Conservation (phyloP, 345 rosid species). For the Euphorbia peplus region DNA sequence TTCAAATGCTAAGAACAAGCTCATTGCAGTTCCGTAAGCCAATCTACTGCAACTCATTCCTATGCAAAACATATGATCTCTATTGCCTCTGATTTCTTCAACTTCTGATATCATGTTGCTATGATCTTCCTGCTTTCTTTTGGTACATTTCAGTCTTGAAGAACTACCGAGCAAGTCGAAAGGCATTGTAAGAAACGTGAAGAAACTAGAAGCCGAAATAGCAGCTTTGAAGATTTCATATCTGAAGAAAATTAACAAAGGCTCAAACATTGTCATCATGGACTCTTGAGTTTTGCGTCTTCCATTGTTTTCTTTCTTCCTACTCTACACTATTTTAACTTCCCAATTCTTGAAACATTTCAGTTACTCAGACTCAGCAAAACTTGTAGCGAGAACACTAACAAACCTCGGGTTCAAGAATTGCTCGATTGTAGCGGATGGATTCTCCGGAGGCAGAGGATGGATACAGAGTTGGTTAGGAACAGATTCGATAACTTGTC, state of each 20-base stretch:
- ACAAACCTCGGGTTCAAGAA: slow-evolving; percentile 73
- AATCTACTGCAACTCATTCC: slow-evolving; percentile 2
- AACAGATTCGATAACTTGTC: slow-evolving; percentile 68
- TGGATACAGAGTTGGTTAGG: slow-evolving; percentile 91
- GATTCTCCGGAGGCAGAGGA: slow-evolving; percentile 83
- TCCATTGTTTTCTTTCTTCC: not conserved
- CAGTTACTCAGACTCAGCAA: slow-evolving; percentile 83
- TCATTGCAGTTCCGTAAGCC: slow-evolving; percentile 82
- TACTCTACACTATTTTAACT: not conserved
- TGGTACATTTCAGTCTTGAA: slow-evolving; percentile 50
- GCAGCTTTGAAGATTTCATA: slow-evolving; percentile 83
- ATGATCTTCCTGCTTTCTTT: too few species aligned
- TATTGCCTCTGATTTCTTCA: not conserved
- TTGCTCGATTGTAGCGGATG: slow-evolving; percentile 70
- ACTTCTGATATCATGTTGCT: not conserved
- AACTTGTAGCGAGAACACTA: slow-evolving; percentile 65
- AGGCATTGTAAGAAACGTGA: slow-evolving; percentile 62
- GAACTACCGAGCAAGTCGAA: slow-evolving; percentile 76
- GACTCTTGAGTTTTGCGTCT: slow-evolving; percentile 62
- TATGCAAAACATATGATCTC: not conserved
- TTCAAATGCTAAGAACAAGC: slow-evolving; percentile 70
- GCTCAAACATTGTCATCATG: slow-evolving; percentile 74
- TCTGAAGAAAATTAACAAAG: slow-evolving; percentile 81
- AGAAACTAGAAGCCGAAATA: slow-evolving; percentile 85
- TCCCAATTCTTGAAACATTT: not conserved